Evolutionary conservation across 176 grass and related monocot genomes (phyloP).

Genomic region (Carex cristatella): DNA sequence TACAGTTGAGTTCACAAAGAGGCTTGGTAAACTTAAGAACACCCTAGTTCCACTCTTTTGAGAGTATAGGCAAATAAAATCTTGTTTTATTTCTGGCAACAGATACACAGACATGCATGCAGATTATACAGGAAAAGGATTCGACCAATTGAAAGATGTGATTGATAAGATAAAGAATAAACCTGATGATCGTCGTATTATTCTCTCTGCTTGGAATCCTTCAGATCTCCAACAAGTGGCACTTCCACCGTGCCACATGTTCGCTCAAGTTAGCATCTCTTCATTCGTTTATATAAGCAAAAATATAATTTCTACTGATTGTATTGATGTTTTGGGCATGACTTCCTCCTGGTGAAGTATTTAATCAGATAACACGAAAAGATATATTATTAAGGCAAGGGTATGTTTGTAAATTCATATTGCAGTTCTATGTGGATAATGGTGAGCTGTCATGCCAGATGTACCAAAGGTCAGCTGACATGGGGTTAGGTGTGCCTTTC

Average conservation of each 20-base stretch:
- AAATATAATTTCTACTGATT: background rate
- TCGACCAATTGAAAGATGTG: constrained; percentile 75
- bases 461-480: constrained; percentile 90
- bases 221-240: constrained; percentile 79
- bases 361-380: background rate
- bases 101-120: constrained; percentile 77
- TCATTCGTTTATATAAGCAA: background rate
- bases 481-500: constrained; percentile 90
- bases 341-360: background rate
- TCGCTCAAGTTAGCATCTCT: constrained; percentile 55
- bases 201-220: constrained; percentile 71
- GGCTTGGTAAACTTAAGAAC: no score
- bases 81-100: background rate
- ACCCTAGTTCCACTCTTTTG: background rate
- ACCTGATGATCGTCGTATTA: constrained; percentile 67
- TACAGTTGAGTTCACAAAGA: no score
- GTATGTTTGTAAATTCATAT: background rate
- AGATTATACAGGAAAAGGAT: constrained; percentile 42
- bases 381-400: background rate
- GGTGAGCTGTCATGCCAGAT: constrained; percentile 89
- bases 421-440: constrained; percentile 79
- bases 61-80: background rate
- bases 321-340: background rate
- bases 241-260: constrained; percentile 85
- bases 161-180: constrained; percentile 87